Evolutionary conservation across 306 rosid species (phyloP).

Genomic region (Psophocarpus tetragonolobus): DNA sequence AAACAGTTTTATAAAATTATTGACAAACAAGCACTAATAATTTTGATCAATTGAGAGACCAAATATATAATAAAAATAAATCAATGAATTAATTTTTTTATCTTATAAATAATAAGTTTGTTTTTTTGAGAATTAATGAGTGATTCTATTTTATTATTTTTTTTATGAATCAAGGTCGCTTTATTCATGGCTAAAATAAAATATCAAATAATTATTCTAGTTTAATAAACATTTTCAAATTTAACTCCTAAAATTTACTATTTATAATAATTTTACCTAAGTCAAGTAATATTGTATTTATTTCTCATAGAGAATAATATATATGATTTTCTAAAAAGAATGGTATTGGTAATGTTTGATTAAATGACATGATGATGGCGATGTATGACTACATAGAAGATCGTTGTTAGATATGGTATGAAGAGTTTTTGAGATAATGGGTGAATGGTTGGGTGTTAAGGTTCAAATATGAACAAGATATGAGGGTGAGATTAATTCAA

Average conservation of each 20-base stretch:
- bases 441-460: neutral
- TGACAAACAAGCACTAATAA: neutral
- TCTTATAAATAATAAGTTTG: neutral
- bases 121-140: neutral
- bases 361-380: slow-evolving; percentile 13
- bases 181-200: too few species aligned
- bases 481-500: neutral
- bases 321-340: too few species aligned
- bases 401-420: slow-evolving; percentile 11
- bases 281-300: too few species aligned
- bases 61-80: neutral
- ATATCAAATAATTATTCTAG: too few species aligned
- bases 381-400: neutral
- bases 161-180: neutral
- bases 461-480: neutral
- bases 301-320: too few species aligned
- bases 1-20: too few species aligned
- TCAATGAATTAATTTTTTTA: neutral
- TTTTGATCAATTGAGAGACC: neutral
- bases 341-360: neutral
- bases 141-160: neutral
- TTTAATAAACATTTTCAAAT: too few species aligned
- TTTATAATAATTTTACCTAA: too few species aligned
- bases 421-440: neutral
- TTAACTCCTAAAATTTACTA: too few species aligned